A percentile compares a stretch with the other conserved stretches of the same genome.
Evolutionary conservation across 2,329 filamentous ascomycete species (phyloP).

Genomic region (Cordyceps militaris): DNA sequence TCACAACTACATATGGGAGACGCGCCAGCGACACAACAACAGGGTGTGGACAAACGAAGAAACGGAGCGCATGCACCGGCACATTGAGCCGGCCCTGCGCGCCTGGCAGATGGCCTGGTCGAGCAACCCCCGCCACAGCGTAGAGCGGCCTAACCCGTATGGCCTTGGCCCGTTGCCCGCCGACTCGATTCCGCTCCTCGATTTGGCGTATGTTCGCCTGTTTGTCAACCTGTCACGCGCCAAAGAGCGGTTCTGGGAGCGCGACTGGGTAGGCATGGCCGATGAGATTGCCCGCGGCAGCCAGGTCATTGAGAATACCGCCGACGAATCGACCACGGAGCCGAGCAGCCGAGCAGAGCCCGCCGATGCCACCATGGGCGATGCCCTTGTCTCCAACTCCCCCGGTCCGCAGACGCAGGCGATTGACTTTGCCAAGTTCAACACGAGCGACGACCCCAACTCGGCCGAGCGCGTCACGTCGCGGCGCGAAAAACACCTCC

Average conservation of each 20-base stretch:
- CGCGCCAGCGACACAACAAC: slow-evolving; percentile 79
- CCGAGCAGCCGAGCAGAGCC: slow-evolving; percentile 29
- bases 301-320: slow-evolving; percentile 67
- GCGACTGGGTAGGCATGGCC: slow-evolving; percentile 87
- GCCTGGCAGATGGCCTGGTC: slow-evolving; percentile 94
- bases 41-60: slow-evolving; percentile 87
- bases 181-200: slow-evolving; percentile 83
- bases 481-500: slow-evolving; percentile 76
- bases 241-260: slow-evolving; percentile 90
- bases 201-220: slow-evolving; percentile 84
- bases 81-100: slow-evolving; percentile 87
- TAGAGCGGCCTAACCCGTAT: slow-evolving; percentile 79
- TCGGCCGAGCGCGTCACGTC: slow-evolving; percentile 25
- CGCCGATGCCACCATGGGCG: slow-evolving; percentile 38
- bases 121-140: slow-evolving; percentile 73
- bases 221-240: slow-evolving; percentile 90
- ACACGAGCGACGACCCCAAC: not conserved
- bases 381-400: slow-evolving; percentile 43
- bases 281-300: slow-evolving; percentile 74
- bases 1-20: slow-evolving; percentile 99
- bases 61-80: slow-evolving; percentile 90
- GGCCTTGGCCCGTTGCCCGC: slow-evolving; percentile 76
- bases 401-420: slow-evolving; percentile 44
- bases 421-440: slow-evolving; percentile 38
- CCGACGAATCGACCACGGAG: slow-evolving; percentile 41